Base-by-base conservation (phyloP, 2,329 filamentous ascomycete genomes). In the Fusarium tupiense region DNA sequence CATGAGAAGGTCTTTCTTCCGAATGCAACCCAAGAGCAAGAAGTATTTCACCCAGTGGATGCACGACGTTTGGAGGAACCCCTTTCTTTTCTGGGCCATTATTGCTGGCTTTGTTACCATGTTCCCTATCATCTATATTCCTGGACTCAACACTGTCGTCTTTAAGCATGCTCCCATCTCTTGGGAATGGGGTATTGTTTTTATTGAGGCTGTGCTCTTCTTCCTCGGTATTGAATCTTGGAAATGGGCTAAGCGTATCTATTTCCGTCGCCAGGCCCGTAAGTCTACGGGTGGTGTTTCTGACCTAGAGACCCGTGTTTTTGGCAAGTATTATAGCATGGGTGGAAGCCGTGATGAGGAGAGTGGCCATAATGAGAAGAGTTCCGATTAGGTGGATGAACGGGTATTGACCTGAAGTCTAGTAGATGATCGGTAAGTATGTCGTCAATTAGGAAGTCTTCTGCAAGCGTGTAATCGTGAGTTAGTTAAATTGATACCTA, bases 1-100 rank as follows among this genome's bases (percentile, higher is more conserved):
- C 72, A 87, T 92, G 84, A 89, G 92, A 33, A 88, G 91, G 57
- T 91, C 88, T 10, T 92, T 94, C 84, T 94, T 94, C 87, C 87
- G 88, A 76, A 92, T 94, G 90, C 88, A 92, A 75, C 90, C 91
- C 10, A 85, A 85, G 61, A 89, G 88, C 60, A 89, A 88, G 74
- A 84, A 82, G 52, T 89, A 90, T 77, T 88, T 91, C 70, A 91
- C 89, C 0, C 89, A 92, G 74, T 93, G 91, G 91, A 87, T 91
- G 67, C 73, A 86, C 58, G 90, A 93, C 69, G 86, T 92, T 33
- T 92, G 91, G 91, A 84, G 89, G 66, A 94, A 94, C 83, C 85
- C 91, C 77, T 92, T 94, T 81, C 83, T 92, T n/a, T 92, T 92
- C 84, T 91, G 85, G 84, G 86, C 89, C 37, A 86, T 92, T 40